Evolutionary conservation across 306 rosid species (phyloP), one percentile per base, ranked within the genome.

Genomic region (Carpinus viminea): DNA sequence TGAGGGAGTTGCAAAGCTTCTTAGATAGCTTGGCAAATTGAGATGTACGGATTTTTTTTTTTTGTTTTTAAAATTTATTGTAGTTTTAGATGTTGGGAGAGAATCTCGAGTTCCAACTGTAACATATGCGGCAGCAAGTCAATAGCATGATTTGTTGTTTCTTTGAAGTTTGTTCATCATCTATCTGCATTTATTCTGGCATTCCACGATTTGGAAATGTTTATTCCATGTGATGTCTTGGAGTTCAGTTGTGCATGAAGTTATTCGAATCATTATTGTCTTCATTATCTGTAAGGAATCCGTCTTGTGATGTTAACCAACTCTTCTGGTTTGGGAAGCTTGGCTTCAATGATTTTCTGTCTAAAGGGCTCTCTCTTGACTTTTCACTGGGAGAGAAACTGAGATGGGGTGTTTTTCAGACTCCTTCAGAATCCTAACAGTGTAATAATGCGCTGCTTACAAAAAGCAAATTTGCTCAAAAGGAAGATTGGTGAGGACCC

Each of bases 1-100:
- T 93, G 89, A 90, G 84, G 81, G 95, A 90, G 86, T 82, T 93
- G 87, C 98, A 93, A 77, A 85, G 93, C 92, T 76, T 90, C 75
- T 77, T 91, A 73, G 97, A 91, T 81, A 84, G 88, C 82, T 89
- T 88, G 85, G 66, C 48, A 60, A 81, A 86, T 72, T 91, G 83
- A 91, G 68, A 81, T 75, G 74, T 34, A 56, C 74, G 54, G 48
- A 31, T 38, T 74, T 62, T n/a, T n/a, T n/a, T 69, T 76, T 73
- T 79, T 68, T 76, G 46, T 28, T 75, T 86, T 86, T 21, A 80
- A 77, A 86, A 75, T 87, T 76, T 78, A 59, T 86, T 81, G 79
- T 90, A 88, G 90, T 83, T 72, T 74, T 86, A 84, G 86, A 57
- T 59, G 45, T 41, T 46, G 83, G 81, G 92, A 79, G 87, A 69